These are phyloP conservation scores for Ophidiomyces ophidiicola DNA, from an alignment of 2,329 filamentous ascomycete species.

Conservation along the genomic window DNA sequence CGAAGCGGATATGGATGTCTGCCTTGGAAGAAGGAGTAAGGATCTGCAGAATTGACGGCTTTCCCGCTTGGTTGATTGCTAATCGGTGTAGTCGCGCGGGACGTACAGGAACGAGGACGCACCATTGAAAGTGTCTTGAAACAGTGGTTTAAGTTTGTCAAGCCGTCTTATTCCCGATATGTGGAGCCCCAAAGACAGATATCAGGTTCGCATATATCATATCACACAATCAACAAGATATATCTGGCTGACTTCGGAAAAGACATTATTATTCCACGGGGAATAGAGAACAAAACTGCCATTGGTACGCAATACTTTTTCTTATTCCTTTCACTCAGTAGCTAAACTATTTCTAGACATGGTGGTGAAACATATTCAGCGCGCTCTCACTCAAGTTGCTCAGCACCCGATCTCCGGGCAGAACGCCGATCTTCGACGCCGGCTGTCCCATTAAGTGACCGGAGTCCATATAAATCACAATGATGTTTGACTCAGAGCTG, in stretches of 20 bases:
- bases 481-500: too few species aligned
- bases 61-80: background rate
- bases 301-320: constrained; percentile 39
- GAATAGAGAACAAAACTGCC: constrained; percentile 86
- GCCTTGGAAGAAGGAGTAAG: constrained; percentile 74
- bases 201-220: constrained; percentile 45
- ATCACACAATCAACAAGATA: background rate
- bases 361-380: constrained; percentile 86
- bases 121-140: constrained; percentile 95
- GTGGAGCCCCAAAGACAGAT: constrained; percentile 85
- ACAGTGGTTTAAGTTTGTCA: constrained; percentile 94
- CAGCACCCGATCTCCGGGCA: constrained; percentile 62
- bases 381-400: constrained; percentile 77
- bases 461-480: too few species aligned
- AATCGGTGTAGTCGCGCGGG: constrained; percentile 57
- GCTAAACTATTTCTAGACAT: constrained; percentile 49
- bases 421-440: constrained; percentile 1
- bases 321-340: background rate
- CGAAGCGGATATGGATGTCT: constrained; percentile 89
- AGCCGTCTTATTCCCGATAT: constrained; percentile 89
- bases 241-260: constrained; percentile 10
- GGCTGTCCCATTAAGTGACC: constrained; percentile 8
- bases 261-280: constrained; percentile 90
- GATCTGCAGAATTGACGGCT: background rate
- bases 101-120: constrained; percentile 76